Evolutionary conservation across 495 filamentous ascomycete species (phyloP).

Genomic region (Talaromyces trachyspermus): DNA sequence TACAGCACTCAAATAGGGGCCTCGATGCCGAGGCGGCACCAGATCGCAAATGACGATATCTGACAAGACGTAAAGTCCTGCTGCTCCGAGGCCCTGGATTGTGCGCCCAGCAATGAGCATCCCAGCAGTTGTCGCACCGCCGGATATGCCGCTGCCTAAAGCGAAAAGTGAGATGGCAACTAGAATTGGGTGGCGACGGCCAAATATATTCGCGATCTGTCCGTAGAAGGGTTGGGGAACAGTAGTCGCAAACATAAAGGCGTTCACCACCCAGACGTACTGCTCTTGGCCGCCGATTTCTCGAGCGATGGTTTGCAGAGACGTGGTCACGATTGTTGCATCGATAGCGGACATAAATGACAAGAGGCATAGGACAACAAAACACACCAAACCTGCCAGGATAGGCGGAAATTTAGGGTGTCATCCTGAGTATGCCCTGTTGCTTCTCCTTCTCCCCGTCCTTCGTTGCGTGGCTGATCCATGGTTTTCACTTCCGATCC

Average conservation of each 20-base stretch:
- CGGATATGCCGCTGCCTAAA: conserved; percentile 52
- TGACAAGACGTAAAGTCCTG: conserved; percentile 63
- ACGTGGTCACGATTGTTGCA: conserved; percentile 45
- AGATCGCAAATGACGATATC: conserved; percentile 67
- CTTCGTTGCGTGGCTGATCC: background rate
- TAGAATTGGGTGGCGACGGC: conserved; percentile 38
- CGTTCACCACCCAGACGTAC: conserved; percentile 48
- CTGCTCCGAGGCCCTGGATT: conserved; percentile 67
- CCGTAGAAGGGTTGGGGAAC: conserved; percentile 43
- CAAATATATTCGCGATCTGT: conserved; percentile 46
- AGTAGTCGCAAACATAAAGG: conserved; percentile 31
- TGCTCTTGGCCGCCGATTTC: conserved; percentile 37
- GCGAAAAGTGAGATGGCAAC: conserved; percentile 46
- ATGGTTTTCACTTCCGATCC: background rate
- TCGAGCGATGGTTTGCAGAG: conserved; percentile 40
- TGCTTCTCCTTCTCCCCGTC: background rate
- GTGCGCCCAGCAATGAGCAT: conserved; percentile 62
- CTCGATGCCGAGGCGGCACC: conserved; percentile 34
- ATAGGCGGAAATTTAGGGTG: background rate
- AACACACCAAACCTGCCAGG: background rate
- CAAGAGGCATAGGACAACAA: background rate
- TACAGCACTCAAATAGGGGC: background rate
- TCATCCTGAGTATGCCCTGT: no score
- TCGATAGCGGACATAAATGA: background rate
- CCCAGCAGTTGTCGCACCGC: conserved; percentile 51